Evolutionary conservation across 2,329 filamentous ascomycete species (phyloP), one percentile per base, ranked within the genome.

Genomic region (Microdochium paspali): DNA sequence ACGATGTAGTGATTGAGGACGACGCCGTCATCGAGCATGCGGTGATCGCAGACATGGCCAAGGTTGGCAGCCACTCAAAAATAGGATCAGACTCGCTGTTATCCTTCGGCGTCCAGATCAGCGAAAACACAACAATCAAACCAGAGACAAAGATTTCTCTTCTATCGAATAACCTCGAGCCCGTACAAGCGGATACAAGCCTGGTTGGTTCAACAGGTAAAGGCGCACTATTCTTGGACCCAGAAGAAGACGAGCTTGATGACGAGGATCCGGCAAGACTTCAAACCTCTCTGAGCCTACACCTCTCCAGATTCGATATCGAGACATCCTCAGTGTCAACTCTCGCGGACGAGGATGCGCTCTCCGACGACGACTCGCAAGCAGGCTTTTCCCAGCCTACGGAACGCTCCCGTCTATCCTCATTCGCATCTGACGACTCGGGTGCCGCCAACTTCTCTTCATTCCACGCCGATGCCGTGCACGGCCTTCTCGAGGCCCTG

Each of bases 401-500:
- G 51, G 85, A 83, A 1, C 73, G 80, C 50, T 83, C 81, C 0
- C 77, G 83, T 47, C 76, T 81, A 31, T 82, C 80, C 24, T 88
- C 84, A 43, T 88, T 90, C 59, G 77, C 84, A 35, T 90, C 85
- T 1, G 79, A 86, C 43, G 77, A 83, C 55, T 87, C 84, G 1
- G 80, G 82, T 15, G 76, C 80, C 46, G 74, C 74, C 25, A 68
- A 66, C 49, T 67, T 66, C 49, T 67, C 70, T 21, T 62, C 82
- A 49, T 97, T 97, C 75, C 87, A 95, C 62, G 76, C 84, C 51
- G 91, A 96, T 59, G 91, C 91, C 24, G 87, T 91, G 3, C 76
- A 83, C 53, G 91, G 88, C 51, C 78, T 97, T n/a, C 77, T 90
- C 51, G 90, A 96, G 58, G 87, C 89, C 23, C 74, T 97, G 39